Conservation (phyloP, 192 early-diverging fungal species). For the Coemansia sp. region DNA sequence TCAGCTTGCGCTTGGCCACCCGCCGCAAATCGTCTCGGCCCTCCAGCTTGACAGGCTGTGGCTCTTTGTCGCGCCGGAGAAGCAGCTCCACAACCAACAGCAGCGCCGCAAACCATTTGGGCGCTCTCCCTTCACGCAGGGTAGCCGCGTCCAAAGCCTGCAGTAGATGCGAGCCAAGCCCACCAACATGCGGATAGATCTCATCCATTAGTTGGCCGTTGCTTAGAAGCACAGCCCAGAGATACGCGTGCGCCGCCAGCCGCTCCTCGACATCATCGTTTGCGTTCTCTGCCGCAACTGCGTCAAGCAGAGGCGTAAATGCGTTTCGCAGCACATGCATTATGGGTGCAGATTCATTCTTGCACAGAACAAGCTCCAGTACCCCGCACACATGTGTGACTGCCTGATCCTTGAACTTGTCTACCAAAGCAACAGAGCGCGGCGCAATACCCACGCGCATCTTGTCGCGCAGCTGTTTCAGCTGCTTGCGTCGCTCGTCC, state of each 20-base stretch:
- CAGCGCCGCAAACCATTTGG: constrained; percentile 38
- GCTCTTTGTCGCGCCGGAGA: constrained; percentile 42
- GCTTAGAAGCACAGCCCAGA: constrained; percentile 52
- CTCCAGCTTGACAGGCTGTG: constrained; percentile 22
- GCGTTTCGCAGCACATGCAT: constrained; percentile 42
- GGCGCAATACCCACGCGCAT: constrained; percentile 55
- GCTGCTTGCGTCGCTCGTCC: constrained; percentile 21
- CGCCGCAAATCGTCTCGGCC: constrained; percentile 38
- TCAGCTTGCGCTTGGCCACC: constrained; percentile 39
- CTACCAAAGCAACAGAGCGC: constrained; percentile 36
- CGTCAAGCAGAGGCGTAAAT: constrained; percentile 31
- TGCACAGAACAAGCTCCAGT: constrained; percentile 43
- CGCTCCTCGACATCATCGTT: constrained; percentile 21
- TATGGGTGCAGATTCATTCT: constrained; percentile 16
- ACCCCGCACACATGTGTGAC: constrained; percentile 35
- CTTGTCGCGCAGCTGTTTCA: constrained; percentile 50
- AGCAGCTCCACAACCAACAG: constrained; percentile 47
- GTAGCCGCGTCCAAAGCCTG: constrained; percentile 34
- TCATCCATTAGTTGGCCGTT: constrained; percentile 27
- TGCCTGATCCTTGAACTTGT: constrained; percentile 41
- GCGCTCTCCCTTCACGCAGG: constrained; percentile 24
- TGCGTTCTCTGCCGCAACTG: background rate
- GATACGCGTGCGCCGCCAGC: constrained; percentile 41
- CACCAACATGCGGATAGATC: constrained; percentile 28
- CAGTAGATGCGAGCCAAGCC: constrained; percentile 21